These are phyloP conservation scores for Populus hybrid DNA, from an alignment of 441 rosid species.

Conservation along the genomic window DNA sequence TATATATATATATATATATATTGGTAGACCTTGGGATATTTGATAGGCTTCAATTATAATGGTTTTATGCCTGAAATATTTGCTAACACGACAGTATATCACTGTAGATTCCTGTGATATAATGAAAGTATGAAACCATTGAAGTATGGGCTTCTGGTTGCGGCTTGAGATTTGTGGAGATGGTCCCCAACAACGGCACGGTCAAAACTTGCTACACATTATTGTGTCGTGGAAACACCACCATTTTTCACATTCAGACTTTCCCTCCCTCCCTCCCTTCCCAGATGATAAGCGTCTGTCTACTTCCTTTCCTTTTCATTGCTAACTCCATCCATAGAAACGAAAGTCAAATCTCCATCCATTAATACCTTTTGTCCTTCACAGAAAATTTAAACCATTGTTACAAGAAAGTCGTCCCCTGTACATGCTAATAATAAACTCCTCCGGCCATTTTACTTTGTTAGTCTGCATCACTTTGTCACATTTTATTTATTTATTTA, in stretches of 20 bases:
- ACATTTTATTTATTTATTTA: no score
- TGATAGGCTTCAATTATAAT: not conserved
- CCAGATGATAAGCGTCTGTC: not conserved
- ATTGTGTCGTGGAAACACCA: not conserved
- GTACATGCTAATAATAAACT: not conserved
- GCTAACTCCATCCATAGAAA: slow-evolving; percentile 19
- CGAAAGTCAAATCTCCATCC: slow-evolving; percentile 22
- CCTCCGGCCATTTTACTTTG: not conserved
- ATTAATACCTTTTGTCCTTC: slow-evolving; percentile 7
- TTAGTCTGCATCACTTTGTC: slow-evolving; percentile 21
- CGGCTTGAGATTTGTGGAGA: not conserved
- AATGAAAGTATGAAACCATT: not conserved
- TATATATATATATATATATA: not conserved
- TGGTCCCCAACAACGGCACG: slow-evolving; percentile 20
- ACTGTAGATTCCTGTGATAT: not conserved
- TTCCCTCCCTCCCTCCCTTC: not conserved
- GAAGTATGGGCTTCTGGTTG: slow-evolving; percentile 5
- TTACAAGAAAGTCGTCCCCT: not conserved
- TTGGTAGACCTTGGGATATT: no score
- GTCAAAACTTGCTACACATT: slow-evolving; percentile 21
- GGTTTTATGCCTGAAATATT: not conserved
- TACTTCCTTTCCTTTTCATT: slow-evolving; percentile 21
- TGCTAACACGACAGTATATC: not conserved
- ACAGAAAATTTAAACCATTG: slow-evolving; percentile 8
- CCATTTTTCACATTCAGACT: not conserved